A percentile compares a stretch with the other conserved stretches of the same genome.
phyloP scores from a whole-genome alignment of 352 stramenopile genomes.

The Phytophthora citrophthora region DNA sequence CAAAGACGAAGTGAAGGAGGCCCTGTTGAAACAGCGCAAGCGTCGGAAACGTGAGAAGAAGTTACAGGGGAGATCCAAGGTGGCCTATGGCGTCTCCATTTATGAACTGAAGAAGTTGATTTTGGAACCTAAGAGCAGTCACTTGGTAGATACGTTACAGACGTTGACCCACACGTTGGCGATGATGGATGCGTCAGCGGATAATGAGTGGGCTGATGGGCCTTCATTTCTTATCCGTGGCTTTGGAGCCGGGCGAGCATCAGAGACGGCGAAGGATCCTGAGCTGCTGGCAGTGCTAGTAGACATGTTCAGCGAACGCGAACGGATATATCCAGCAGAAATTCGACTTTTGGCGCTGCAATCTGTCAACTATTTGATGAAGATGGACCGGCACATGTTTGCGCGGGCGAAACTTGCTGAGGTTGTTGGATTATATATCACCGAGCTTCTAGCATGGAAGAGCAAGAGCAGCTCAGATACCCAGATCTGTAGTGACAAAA shows the following conservation, averaged over 20 bases:
- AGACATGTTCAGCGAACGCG: slow-evolving; percentile 54
- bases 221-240: slow-evolving; percentile 63
- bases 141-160: slow-evolving; percentile 72
- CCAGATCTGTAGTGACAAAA: slow-evolving; percentile 7
- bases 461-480: slow-evolving; percentile 7
- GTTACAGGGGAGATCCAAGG: slow-evolving; percentile 44
- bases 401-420: slow-evolving; percentile 50
- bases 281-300: slow-evolving; percentile 59
- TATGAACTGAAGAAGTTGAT: slow-evolving; percentile 64
- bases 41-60: slow-evolving; percentile 46
- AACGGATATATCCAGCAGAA: slow-evolving; percentile 46
- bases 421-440: slow-evolving; percentile 64
- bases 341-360: slow-evolving; percentile 72
- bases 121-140: slow-evolving; percentile 49
- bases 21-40: slow-evolving; percentile 34
- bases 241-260: slow-evolving; percentile 44
- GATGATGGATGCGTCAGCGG: slow-evolving; percentile 85
- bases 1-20: slow-evolving; percentile 38
- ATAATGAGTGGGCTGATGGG: slow-evolving; percentile 72
- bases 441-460: slow-evolving; percentile 51
- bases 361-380: slow-evolving; percentile 88
- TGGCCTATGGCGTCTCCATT: slow-evolving; percentile 76
- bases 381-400: slow-evolving; percentile 78
- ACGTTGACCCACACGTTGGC: slow-evolving; percentile 83
- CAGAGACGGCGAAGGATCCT: slow-evolving; percentile 60